Evolutionary conservation across 768 basidiomycete species (phyloP).

Genomic region (Cantharellus cinnabarinus): DNA sequence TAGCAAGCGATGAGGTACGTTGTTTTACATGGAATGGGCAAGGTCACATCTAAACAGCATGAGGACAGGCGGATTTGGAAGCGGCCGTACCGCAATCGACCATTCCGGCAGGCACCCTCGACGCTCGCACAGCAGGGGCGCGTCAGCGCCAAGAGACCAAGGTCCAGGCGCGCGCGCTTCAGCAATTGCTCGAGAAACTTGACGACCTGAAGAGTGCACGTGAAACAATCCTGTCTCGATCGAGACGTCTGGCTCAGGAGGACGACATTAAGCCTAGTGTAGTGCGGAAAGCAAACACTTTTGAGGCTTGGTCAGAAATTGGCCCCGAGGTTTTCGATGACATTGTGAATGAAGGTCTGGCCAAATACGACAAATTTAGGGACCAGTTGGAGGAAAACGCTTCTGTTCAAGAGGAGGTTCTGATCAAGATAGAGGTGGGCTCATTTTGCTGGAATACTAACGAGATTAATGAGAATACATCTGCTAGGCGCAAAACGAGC

Average conservation of each 20-base stretch:
- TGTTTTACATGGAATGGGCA: background rate
- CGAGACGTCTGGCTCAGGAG: conserved; percentile 33
- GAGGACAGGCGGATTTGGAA: background rate
- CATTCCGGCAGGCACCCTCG: conserved; percentile 3
- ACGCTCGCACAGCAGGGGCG: conserved; percentile 6
- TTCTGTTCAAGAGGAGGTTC: conserved; percentile 39
- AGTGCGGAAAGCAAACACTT: conserved; percentile 38
- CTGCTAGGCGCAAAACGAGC: conserved; percentile 39
- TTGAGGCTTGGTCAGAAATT: conserved; percentile 48
- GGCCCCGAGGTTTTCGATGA: conserved; percentile 80
- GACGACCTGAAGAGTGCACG: conserved; percentile 48
- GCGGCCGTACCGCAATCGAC: conserved; percentile 4
- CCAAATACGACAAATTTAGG: conserved; percentile 56
- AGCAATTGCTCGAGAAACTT: conserved; percentile 56
- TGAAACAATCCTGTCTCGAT: conserved; percentile 40
- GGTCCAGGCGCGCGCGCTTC: conserved; percentile 45
- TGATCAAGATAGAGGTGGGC: conserved; percentile 49
- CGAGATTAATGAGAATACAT: background rate
- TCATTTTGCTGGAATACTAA: background rate
- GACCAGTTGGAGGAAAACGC: conserved; percentile 33
- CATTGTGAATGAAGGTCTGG: conserved; percentile 53
- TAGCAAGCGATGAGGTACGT: conserved; percentile 45
- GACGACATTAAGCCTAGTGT: conserved; percentile 63
- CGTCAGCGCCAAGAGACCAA: conserved; percentile 27
- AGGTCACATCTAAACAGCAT: background rate